Evolutionary conservation across 805 yeast genomes (phyloP).

Genomic region (Kurtzmaniella fragi): DNA sequence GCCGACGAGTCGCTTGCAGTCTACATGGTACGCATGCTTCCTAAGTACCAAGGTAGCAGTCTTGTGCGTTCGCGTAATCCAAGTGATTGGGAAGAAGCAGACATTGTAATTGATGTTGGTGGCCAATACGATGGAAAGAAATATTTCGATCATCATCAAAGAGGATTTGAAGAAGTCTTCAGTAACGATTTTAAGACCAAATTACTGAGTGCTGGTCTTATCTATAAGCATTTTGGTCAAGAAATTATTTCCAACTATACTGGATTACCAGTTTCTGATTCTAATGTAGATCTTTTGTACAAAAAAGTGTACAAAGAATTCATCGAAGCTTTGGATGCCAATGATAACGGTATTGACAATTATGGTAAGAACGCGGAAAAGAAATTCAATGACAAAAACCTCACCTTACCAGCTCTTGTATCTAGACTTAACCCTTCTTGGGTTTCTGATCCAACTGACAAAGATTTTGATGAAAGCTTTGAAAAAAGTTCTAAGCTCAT

Average conservation of each 20-base stretch:
- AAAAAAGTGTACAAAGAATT: constrained; percentile 79
- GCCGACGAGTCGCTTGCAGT: constrained; percentile 97
- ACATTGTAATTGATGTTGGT: constrained; percentile 91
- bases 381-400: constrained; percentile 65
- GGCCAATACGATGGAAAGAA: constrained; percentile 84
- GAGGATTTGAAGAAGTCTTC: constrained; percentile 80
- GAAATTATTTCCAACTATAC: constrained; percentile 54
- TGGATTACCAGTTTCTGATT: constrained; percentile 23
- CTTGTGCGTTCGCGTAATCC: constrained; percentile 83
- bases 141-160: constrained; percentile 94
- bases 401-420: constrained; percentile 74
- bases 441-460: constrained; percentile 65
- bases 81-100: constrained; percentile 76
- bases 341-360: constrained; percentile 87
- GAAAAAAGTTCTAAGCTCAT: constrained; percentile 69
- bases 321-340: constrained; percentile 90
- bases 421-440: constrained; percentile 81
- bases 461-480: constrained; percentile 62
- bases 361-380: constrained; percentile 54
- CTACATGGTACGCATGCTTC: constrained; percentile 69
- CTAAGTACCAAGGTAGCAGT: constrained; percentile 59
- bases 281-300: constrained; percentile 60
- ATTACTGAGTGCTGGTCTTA: constrained; percentile 88
- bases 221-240: constrained; percentile 81
- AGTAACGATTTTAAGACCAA: constrained; percentile 62